Base-by-base conservation (phyloP, 1,284 basidiomycete genomes). In the Microbotryum silenes-acaulis region DNA sequence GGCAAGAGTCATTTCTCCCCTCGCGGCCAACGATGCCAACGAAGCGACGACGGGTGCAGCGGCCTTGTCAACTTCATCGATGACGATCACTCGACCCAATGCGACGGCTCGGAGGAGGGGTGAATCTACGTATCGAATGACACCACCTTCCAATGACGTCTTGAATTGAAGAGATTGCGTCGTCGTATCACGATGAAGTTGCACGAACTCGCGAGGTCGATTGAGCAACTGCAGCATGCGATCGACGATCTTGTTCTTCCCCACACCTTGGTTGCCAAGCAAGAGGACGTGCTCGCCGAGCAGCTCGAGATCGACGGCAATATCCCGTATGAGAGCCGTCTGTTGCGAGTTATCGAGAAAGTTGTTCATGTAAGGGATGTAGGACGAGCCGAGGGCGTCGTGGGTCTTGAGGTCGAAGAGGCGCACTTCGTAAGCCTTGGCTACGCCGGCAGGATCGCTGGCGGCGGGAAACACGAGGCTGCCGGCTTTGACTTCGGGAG, bases 41-140 rank as follows among this genome's bases (percentile, higher is more conserved):
- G 74, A 72, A 7, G 75, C 75, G 14, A 72, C 72, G 47, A 77
- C 75, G 7, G 72, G 69, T 10, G 75, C 71, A 3, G 74, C 71
- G 44, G 72, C 72, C 65, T 77, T 77, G 69, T 77, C 76, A 2
- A 72, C 74, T 62, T 77, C 76, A 61, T 77, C 76, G 23, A 77
- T 72, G 18, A 77, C 71, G n/a, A 75, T 51, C n/a, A 76, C 69
- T 1, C 76, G 69, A 4, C 76, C 76, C 44, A 56, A 53, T 50
- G 67, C 69, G 52, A 77, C 68, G 1, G 74, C 76, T 9, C 74
- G 70, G 6, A 77, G 68, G 16, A 77, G 68, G 1, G 76, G 75
- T 42, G 71, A 72, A 46, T 76, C 75, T 53, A 71, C 59, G 60
- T 74, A 75, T 6, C 57, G 59, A 20, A 77, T 71, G 58, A 72